phyloP scores from a whole-genome alignment of 139 green algal species.

The Picochlorum sp. region DNA sequence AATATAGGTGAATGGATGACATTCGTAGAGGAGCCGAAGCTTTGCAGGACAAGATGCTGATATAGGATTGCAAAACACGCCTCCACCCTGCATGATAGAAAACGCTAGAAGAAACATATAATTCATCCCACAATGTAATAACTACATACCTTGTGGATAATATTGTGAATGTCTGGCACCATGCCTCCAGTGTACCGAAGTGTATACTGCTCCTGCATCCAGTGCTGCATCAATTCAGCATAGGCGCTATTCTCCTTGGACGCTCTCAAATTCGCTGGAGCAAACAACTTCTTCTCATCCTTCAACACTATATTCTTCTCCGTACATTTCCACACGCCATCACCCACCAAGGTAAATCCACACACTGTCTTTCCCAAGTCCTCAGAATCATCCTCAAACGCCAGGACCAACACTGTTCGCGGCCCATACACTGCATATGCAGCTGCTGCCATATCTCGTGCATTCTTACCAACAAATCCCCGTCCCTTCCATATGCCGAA shows the following conservation, averaged over 20 bases:
- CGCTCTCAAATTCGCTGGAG: slow-evolving; percentile 66
- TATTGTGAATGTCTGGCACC: slow-evolving; percentile 82
- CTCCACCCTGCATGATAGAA: slow-evolving; percentile 60
- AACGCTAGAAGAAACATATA: too few species aligned
- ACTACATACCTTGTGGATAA: slow-evolving; percentile 13
- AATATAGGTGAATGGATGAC: slow-evolving; percentile 58
- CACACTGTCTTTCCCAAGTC: slow-evolving; percentile 17
- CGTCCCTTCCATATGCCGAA: slow-evolving; percentile 70
- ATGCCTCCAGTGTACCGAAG: slow-evolving; percentile 65
- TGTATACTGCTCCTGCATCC: slow-evolving; percentile 44
- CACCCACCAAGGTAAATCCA: slow-evolving; percentile 28
- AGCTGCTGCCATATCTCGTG: slow-evolving; percentile 52
- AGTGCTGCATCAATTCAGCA: slow-evolving; percentile 43
- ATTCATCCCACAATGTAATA: too few species aligned
- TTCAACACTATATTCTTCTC: slow-evolving; percentile 25
- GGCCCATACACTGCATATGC: slow-evolving; percentile 73
- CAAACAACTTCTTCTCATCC: slow-evolving; percentile 41
- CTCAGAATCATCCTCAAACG: slow-evolving; percentile 3
- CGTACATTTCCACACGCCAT: slow-evolving; percentile 20
- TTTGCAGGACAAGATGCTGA: slow-evolving; percentile 55
- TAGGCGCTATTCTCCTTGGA: slow-evolving; percentile 19
- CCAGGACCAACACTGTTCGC: slow-evolving; percentile 64
- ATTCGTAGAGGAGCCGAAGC: slow-evolving; percentile 79
- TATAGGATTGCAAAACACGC: slow-evolving; percentile 74
- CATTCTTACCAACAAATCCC: slow-evolving; percentile 40